Evolutionary conservation across 2,329 filamentous ascomycete species (phyloP), one percentile per base, ranked within the genome.

Genomic region (Penicillium sp.): DNA sequence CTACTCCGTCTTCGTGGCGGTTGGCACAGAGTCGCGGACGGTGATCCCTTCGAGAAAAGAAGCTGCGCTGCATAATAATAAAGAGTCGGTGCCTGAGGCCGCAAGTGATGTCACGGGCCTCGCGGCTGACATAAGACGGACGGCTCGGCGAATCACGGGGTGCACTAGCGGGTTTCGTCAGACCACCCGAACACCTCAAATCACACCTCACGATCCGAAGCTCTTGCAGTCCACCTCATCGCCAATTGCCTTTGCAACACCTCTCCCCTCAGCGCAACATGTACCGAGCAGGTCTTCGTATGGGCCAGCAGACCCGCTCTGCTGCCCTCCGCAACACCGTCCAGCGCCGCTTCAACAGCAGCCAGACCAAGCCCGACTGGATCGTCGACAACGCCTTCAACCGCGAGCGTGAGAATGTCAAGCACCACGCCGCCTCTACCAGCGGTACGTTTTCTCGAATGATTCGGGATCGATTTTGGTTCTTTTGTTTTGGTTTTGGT

Each of bases 341-440:
- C 66, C 88, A 90, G 81, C 86, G 89, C 75, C 87, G 87, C 67
- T 82, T 90, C 68, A 87, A 86, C 72, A 86, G 83, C 79, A 80
- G 82, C 67, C 74, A 78, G 62, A 70, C 74, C 63, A 79, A 81
- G 66, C 77, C 75, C 66, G 80, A 89, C 47, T 85, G 87, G 68
- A 73, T 81, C 58, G 81, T 81, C 74, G 89, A 96, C 80, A 97
- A 96, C 79, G 85, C 86, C 70, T 99, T 97, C 83, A 87, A 95
- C 81, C 87, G 88, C 70, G 94, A 99, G 83, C 86, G 94, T 74
- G 81, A 86, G 74, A 89, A 89, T 69, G 89, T 96, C 72, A 92
- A 95, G 83, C 86, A 91, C 68, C 94, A 99, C 77, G 94, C 94
- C 70, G 85, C 81, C 65, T 83, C 83, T 70, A 94, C 90, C 65